A percentile compares a stretch with the other conserved stretches of the same genome.
These are phyloP conservation scores for Proliferodiscus dingleyae DNA, from an alignment of 2,329 filamentous ascomycete species.

Conservation along the genomic window DNA sequence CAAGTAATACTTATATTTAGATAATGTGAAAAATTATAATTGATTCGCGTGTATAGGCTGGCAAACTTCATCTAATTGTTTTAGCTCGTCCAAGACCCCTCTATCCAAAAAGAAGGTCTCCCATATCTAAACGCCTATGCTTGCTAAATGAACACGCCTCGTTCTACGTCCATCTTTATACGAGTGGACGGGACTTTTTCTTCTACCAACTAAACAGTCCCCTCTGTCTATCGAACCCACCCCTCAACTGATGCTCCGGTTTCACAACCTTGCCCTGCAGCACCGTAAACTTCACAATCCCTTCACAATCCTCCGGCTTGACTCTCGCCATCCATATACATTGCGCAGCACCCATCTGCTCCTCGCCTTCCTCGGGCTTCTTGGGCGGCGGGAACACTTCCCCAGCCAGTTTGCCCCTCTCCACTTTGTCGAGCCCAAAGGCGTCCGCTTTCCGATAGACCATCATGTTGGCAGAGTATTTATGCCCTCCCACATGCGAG, in stretches of 20 bases:
- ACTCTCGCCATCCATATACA: constrained; percentile 91
- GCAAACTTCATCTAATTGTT: too few species aligned
- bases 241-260: constrained; percentile 76
- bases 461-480: constrained; percentile 92
- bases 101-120: too few species aligned
- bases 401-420: constrained; percentile 30
- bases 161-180: not conserved
- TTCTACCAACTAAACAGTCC: constrained; percentile 80
- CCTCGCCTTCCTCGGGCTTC: constrained; percentile 29
- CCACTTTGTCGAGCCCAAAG: constrained; percentile 29
- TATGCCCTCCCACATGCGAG: constrained; percentile 92
- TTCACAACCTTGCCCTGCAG: constrained; percentile 93
- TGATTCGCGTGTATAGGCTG: too few species aligned
- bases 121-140: not conserved
- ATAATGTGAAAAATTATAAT: too few species aligned
- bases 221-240: constrained; percentile 80
- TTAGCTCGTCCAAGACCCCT: too few species aligned
- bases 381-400: constrained; percentile 28
- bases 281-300: constrained; percentile 82
- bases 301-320: constrained; percentile 84
- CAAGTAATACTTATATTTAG: too few species aligned
- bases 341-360: constrained; percentile 63
- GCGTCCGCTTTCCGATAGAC: constrained; percentile 61
- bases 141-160: not conserved
- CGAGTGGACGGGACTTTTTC: not conserved